Percentiles rank a stretch among this genome's conserved stretches.
Conservation (phyloP, 352 stramenopile genomes). For the Globisporangium nagaii region DNA sequence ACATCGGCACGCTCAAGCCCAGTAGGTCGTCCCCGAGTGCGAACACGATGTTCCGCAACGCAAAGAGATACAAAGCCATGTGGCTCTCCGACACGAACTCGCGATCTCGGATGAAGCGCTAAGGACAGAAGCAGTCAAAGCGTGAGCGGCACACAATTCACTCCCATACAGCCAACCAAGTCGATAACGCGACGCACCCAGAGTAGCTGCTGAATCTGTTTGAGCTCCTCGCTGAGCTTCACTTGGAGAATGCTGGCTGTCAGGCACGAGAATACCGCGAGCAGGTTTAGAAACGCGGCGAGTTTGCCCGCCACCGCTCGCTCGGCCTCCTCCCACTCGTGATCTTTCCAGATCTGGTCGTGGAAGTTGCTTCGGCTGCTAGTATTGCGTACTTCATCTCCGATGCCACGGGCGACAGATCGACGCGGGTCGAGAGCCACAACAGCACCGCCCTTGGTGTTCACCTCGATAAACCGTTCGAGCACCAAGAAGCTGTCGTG, state of each 20-base stretch:
- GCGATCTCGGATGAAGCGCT: constrained; percentile 16
- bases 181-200: no score
- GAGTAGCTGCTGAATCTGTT: constrained; percentile 8
- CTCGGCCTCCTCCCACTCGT: constrained; percentile 7
- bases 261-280: constrained; percentile 8
- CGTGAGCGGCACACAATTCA: background rate
- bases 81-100: constrained; percentile 11
- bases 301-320: background rate
- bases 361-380: background rate
- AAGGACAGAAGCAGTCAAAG: no score
- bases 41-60: constrained; percentile 12
- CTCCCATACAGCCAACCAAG: no score
- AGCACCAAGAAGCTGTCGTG: constrained; percentile 2
- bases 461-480: background rate
- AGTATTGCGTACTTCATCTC: no score
- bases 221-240: constrained; percentile 11
- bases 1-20: background rate
- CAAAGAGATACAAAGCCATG: constrained; percentile 12
- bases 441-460: background rate
- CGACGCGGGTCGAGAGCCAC: background rate
- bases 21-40: background rate
- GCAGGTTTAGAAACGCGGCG: constrained; percentile 8
- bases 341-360: constrained; percentile 1
- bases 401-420: no score
- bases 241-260: background rate